These are phyloP conservation scores for Groenewaldozyma auringiensis DNA, from an alignment of 1,139 yeast genomes.

Conservation along the genomic window DNA sequence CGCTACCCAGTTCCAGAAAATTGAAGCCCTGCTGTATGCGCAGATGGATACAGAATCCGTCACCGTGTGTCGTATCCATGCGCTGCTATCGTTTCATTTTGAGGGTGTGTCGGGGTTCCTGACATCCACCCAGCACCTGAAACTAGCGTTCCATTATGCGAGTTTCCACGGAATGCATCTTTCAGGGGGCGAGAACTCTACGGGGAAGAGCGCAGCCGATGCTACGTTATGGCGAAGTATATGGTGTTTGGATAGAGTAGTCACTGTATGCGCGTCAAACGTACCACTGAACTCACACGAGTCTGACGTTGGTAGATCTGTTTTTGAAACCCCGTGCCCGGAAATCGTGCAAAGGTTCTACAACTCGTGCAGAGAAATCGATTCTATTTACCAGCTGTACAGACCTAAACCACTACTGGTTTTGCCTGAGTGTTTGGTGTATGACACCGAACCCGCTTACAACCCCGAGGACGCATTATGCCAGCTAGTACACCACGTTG, in stretches of 20 bases:
- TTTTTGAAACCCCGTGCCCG: slow-evolving; percentile 20
- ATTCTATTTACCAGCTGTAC: slow-evolving; percentile 28
- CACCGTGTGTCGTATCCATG: slow-evolving; percentile 25
- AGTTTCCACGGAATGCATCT: slow-evolving; percentile 33
- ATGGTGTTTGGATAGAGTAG: slow-evolving; percentile 32
- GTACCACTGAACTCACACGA: slow-evolving; percentile 29
- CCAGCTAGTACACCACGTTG: slow-evolving; percentile 18
- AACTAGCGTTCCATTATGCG: slow-evolving; percentile 31
- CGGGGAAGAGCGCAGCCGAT: slow-evolving; percentile 10
- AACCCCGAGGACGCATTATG: slow-evolving; percentile 11
- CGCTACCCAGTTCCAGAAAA: slow-evolving; percentile 6
- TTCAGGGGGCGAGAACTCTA: slow-evolving; percentile 15
- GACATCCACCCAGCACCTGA: slow-evolving; percentile 29
- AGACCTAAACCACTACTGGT: slow-evolving; percentile 21
- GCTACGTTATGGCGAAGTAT: slow-evolving; percentile 30
- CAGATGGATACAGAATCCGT: slow-evolving; percentile 9
- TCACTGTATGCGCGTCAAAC: slow-evolving; percentile 27
- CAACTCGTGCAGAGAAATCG: slow-evolving; percentile 25
- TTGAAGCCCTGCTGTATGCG: slow-evolving; percentile 11
- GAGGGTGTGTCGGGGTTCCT: slow-evolving; percentile 32
- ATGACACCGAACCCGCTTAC: slow-evolving; percentile 6
- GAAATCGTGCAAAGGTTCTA: slow-evolving; percentile 15
- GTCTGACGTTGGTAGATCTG: slow-evolving; percentile 29
- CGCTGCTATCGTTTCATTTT: slow-evolving; percentile 22
- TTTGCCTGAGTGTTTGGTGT: slow-evolving; percentile 9